Base-by-base conservation (phyloP, 345 rosid genomes). In the Salix brachista region DNA sequence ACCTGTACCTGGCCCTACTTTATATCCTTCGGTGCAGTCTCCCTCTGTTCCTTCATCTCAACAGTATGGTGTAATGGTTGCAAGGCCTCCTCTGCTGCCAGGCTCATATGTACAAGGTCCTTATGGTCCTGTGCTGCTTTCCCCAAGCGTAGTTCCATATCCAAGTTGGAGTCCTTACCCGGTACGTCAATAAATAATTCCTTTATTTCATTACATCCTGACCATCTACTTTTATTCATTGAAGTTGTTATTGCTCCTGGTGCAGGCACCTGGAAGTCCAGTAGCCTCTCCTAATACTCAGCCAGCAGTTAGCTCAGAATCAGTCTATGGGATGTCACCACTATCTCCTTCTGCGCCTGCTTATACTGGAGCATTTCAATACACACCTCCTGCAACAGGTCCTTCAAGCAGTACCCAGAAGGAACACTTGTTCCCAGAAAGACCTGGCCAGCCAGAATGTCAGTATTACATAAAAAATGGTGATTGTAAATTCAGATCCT, bases 401-500 rank as follows among this genome's bases (percentile, higher is more conserved):
- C 85, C 89, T 73, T 88, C 93, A 19, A 88, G 84, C 80, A 86
- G 87, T 71, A 77, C 72, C 75, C 89, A 86, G 85, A 89, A 80
- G 82, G 98, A 92, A 39, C 86, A 79, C 18, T 60, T 78, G 42
- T 94, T 90, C 87, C 99, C 99, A 4, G 93, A 91, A 74, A 88
- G 97, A 80, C 97, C 90, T 37, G 97, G 92, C 75, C 92, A 93
- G 65, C 97, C 91, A 3, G 97, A 93, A 70, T 93, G 99, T 85
- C 97, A 86, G 73, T 85, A 89, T 85, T 96, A 85, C 86, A 70
- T 92, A 89, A 96, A 87, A 86, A 96, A 94, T 6, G 94, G 98
- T 26, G 91, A 91, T 21, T 96, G 99, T 86, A 93, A 86, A 87
- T 93, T 83, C 34, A 95, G 97, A 77, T 85, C 94, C 41, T 89